Evolutionary conservation across 2,329 filamentous ascomycete genomes (phyloP).

Genomic region (Fusarium acutatum): DNA sequence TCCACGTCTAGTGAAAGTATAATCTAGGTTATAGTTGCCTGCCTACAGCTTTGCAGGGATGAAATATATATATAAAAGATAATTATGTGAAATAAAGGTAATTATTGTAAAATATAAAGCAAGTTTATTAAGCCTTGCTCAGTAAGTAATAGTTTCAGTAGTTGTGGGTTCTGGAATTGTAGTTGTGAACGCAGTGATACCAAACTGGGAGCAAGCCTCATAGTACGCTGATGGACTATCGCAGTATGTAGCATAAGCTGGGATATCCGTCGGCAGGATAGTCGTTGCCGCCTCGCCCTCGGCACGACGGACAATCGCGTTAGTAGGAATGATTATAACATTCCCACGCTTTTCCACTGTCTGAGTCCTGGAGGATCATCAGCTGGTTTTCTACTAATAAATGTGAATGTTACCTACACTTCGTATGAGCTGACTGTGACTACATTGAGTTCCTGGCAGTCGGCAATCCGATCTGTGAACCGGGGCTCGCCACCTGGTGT

Average conservation of each 20-base stretch:
- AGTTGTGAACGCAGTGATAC: background rate
- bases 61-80: too few species aligned
- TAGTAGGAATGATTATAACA: background rate
- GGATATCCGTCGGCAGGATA: rapidly evolving
- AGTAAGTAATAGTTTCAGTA: background rate
- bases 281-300: background rate
- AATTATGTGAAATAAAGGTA: background rate
- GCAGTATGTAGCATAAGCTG: background rate
- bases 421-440: background rate
- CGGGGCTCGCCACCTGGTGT: rapidly evolving
- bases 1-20: background rate
- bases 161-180: background rate
- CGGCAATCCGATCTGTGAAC: rapidly evolving
- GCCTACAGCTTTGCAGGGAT: background rate
- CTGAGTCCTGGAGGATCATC: rapidly evolving
- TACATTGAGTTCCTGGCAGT: background rate
- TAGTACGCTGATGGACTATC: background rate
- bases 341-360: rapidly evolving
- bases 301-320: background rate
- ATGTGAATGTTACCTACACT: background rate
- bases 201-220: background rate
- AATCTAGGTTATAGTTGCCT: background rate
- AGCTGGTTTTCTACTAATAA: rapidly evolving
- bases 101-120: rapidly evolving
- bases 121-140: rapidly evolving